Conservation (phyloP, 2,329 filamentous ascomycete genomes). For the Aspergillus niger region DNA sequence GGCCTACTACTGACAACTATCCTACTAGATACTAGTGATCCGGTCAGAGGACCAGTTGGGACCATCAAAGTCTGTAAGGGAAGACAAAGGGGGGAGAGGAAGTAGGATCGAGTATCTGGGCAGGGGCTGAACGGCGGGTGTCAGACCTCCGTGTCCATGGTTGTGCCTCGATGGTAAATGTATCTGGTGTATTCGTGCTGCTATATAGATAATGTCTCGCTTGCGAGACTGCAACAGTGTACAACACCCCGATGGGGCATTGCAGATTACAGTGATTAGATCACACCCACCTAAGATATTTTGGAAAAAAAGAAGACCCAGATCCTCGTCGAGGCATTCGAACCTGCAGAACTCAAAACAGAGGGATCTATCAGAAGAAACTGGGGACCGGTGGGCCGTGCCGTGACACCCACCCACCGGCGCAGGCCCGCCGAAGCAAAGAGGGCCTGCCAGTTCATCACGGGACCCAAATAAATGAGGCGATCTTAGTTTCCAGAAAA, state of each 20-base stretch:
- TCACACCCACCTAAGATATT: neutral
- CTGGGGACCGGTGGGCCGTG: neutral
- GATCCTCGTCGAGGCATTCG: neutral
- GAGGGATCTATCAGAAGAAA: neutral
- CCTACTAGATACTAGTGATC: neutral
- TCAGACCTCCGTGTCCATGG: neutral
- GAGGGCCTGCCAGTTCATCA: neutral
- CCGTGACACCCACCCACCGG: neutral
- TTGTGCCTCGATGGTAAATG: neutral
- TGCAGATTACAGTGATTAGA: neutral
- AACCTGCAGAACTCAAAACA: constrained; percentile 1
- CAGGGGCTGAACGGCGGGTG: neutral
- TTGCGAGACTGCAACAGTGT: neutral
- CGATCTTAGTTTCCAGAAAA: neutral
- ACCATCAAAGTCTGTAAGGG: neutral
- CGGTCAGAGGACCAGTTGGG: neutral
- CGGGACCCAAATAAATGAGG: constrained; percentile 2
- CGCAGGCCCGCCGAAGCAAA: constrained; percentile 2
- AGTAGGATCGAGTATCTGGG: neutral
- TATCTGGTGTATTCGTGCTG: constrained; percentile 1
- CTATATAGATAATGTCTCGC: neutral
- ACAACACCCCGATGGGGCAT: neutral
- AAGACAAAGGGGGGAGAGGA: neutral
- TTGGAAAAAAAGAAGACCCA: neutral
- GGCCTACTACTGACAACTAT: neutral